Conservation (phyloP, 192 early-diverging fungal species). For the Backusella mclennaniae region DNA sequence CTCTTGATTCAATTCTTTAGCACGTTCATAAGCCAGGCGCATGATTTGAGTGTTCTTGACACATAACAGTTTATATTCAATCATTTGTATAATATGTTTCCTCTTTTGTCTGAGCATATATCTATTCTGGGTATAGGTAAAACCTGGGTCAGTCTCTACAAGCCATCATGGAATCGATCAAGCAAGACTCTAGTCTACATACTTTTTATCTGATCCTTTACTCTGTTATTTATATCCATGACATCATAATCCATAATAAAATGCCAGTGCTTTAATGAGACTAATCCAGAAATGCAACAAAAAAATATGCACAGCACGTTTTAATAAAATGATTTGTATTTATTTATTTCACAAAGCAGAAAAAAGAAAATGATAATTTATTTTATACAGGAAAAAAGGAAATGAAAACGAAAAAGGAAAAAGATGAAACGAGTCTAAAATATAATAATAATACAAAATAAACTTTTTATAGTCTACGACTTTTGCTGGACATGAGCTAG, state of each 20-base stretch:
- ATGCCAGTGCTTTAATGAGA: background rate
- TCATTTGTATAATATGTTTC: no score
- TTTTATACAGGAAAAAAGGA: background rate
- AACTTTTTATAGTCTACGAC: background rate
- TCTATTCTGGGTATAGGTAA: no score
- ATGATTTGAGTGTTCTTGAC: no score
- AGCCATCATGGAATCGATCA: no score
- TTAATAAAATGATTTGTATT: background rate
- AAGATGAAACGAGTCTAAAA: background rate
- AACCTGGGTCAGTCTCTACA: no score
- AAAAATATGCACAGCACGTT: constrained; percentile 5
- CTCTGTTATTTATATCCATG: background rate
- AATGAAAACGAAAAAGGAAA: background rate
- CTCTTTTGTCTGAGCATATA: no score
- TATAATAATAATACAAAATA: constrained; percentile 1
- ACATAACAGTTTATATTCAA: no score
- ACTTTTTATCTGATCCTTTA: no score
- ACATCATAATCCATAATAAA: background rate
- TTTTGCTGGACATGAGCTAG: constrained; percentile 11
- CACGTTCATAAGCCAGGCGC: no score
- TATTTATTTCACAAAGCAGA: background rate
- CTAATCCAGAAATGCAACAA: background rate
- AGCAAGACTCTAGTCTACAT: no score
- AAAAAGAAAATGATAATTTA: background rate
- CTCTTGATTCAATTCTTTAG: no score